Conservation (phyloP, 768 basidiomycete genomes). For the Leccinum rimulosum region DNA sequence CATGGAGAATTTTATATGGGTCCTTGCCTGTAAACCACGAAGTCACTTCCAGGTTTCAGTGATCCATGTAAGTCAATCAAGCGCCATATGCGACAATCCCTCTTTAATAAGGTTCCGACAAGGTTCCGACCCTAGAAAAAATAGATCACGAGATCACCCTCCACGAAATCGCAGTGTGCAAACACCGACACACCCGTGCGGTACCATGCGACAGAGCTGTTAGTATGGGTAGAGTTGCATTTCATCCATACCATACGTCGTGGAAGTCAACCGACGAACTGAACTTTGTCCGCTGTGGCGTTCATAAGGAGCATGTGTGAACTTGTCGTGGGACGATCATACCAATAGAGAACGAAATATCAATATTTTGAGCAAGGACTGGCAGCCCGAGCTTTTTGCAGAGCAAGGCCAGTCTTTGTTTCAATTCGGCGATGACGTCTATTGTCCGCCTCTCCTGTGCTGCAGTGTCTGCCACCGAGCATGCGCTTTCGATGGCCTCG, state of each 20-base stretch:
- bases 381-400: constrained; percentile 32
- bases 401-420: constrained; percentile 35
- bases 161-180: background rate
- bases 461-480: constrained; percentile 25
- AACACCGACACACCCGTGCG: background rate
- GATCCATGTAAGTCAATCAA: background rate
- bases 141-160: background rate
- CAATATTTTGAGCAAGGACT: constrained; percentile 7
- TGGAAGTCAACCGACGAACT: background rate
- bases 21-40: background rate
- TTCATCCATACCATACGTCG: background rate
- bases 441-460: constrained; percentile 31
- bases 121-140: background rate
- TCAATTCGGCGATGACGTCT: constrained; percentile 42
- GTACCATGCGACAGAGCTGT: constrained; percentile 2
- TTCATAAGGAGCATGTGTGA: background rate
- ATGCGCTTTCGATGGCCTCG: constrained; percentile 36
- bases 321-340: background rate
- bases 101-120: background rate
- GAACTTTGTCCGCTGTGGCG: background rate
- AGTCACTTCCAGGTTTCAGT: background rate
- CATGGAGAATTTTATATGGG: background rate
- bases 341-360: background rate
- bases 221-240: background rate
- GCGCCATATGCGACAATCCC: background rate